Conservation (phyloP, 148 eudicot genomes). For the Rhododendron ferrugineum region DNA sequence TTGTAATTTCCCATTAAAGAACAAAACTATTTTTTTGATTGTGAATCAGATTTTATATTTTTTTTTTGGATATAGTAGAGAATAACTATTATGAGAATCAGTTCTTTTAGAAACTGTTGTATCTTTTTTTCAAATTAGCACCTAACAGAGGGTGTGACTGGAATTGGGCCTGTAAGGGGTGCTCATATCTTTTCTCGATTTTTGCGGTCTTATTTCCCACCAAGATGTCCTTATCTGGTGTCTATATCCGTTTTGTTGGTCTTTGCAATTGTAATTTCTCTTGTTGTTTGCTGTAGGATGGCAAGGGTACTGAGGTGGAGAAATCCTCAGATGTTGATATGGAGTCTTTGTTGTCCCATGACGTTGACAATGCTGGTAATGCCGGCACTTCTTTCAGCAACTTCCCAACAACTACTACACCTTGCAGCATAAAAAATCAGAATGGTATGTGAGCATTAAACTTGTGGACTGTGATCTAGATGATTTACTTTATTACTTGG, state of each 20-base stretch:
- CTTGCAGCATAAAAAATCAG: not conserved
- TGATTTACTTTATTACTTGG: not conserved
- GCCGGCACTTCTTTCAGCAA: not conserved
- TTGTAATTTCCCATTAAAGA: not conserved
- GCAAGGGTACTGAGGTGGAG: not conserved
- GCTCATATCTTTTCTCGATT: not conserved
- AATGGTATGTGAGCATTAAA: not conserved
- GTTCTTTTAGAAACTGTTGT: not conserved
- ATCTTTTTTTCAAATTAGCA: not conserved
- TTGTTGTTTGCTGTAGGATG: conserved; percentile 1
- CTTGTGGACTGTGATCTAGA: not conserved
- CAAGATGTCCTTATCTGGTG: not conserved
- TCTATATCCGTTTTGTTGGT: not conserved
- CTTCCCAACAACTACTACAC: not conserved
- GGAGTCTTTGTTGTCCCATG: not conserved
- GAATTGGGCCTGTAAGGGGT: not conserved
- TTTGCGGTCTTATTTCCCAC: not conserved
- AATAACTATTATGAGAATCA: not conserved
- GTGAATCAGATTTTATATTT: not conserved
- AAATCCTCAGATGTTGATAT: not conserved
- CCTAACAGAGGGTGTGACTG: not conserved
- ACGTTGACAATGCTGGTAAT: not conserved
- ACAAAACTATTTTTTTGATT: not conserved
- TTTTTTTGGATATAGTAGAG: not conserved
- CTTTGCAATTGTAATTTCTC: not conserved